These are phyloP conservation scores for Meyerozyma guilliermondii DNA, from an alignment of 1,139 yeast genomes.

Conservation along the genomic window DNA sequence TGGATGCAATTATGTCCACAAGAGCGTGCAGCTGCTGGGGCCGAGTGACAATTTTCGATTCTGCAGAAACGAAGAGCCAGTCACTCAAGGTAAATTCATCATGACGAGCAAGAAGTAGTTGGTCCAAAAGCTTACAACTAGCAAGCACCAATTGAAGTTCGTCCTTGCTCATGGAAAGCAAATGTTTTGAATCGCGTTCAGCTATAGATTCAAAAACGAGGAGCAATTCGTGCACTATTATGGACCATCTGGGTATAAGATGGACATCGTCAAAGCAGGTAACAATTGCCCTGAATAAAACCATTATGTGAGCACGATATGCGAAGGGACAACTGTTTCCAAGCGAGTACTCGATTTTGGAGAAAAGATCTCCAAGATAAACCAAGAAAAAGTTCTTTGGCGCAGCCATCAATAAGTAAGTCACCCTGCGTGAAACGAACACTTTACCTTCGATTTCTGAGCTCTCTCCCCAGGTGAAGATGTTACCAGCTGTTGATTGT, in stretches of 20 bases:
- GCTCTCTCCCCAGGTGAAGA: slow-evolving; percentile 72
- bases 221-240: slow-evolving; percentile 58
- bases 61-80: slow-evolving; percentile 81
- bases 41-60: slow-evolving; percentile 56
- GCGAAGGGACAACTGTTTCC: slow-evolving; percentile 26
- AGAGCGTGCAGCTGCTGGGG: slow-evolving; percentile 33
- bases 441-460: slow-evolving; percentile 54
- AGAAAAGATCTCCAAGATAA: slow-evolving; percentile 45
- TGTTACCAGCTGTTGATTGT: slow-evolving; percentile 46
- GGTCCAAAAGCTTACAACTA: slow-evolving; percentile 75
- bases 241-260: slow-evolving; percentile 66
- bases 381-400: slow-evolving; percentile 53
- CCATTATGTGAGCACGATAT: slow-evolving; percentile 43
- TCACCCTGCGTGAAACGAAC: slow-evolving; percentile 49
- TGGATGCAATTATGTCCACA: slow-evolving; percentile 45
- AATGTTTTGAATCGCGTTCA: slow-evolving; percentile 23
- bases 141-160: slow-evolving; percentile 45
- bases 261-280: slow-evolving; percentile 61
- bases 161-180: slow-evolving; percentile 27
- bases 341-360: slow-evolving; percentile 43
- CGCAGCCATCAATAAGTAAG: slow-evolving; percentile 58
- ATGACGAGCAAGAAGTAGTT: slow-evolving; percentile 55
- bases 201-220: slow-evolving; percentile 43
- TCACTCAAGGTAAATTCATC: slow-evolving; percentile 81
- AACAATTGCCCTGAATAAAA: slow-evolving; percentile 58